phyloP scores from a whole-genome alignment of 2,329 filamentous ascomycete species.

The Alternaria brassicicola region DNA sequence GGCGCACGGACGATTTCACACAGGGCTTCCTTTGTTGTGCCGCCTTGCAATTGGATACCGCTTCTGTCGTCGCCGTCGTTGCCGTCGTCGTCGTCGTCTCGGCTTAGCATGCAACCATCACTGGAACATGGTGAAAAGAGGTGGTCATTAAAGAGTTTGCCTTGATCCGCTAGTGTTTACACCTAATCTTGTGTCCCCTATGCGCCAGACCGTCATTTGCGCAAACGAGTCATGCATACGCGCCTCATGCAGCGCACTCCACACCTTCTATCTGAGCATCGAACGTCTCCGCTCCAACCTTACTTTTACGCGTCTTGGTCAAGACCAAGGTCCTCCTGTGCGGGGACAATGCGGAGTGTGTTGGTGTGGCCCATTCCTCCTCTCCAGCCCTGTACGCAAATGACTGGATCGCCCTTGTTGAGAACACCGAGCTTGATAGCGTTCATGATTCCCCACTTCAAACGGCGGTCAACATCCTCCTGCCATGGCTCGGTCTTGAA shows the following conservation, averaged over 20 bases:
- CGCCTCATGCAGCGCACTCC: slow-evolving; percentile 20
- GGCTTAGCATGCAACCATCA: not conserved
- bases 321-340: slow-evolving; percentile 57
- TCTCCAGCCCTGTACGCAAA: slow-evolving; percentile 90
- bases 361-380: slow-evolving; percentile 92
- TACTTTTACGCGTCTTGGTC: slow-evolving; percentile 52
- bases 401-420: slow-evolving; percentile 72
- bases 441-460: slow-evolving; percentile 94
- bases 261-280: slow-evolving; percentile 24
- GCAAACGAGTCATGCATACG: slow-evolving; percentile 33
- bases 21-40: slow-evolving; percentile 1
- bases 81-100: no score
- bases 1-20: slow-evolving; percentile 9
- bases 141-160: slow-evolving; percentile 19
- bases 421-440: slow-evolving; percentile 83
- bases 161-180: slow-evolving; percentile 33
- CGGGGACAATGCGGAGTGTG: slow-evolving; percentile 65
- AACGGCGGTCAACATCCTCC: slow-evolving; percentile 95
- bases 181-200: slow-evolving; percentile 25
- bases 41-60: not conserved
- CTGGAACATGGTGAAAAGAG: not conserved
- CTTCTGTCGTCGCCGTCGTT: not conserved
- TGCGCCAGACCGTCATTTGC: slow-evolving; percentile 32
- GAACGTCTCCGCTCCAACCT: slow-evolving; percentile 8
- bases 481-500: slow-evolving; percentile 95